Evolutionary conservation across 495 filamentous ascomycete species (phyloP), one percentile per base, ranked within the genome.

Genomic region (Clohesyomyces aquaticus): DNA sequence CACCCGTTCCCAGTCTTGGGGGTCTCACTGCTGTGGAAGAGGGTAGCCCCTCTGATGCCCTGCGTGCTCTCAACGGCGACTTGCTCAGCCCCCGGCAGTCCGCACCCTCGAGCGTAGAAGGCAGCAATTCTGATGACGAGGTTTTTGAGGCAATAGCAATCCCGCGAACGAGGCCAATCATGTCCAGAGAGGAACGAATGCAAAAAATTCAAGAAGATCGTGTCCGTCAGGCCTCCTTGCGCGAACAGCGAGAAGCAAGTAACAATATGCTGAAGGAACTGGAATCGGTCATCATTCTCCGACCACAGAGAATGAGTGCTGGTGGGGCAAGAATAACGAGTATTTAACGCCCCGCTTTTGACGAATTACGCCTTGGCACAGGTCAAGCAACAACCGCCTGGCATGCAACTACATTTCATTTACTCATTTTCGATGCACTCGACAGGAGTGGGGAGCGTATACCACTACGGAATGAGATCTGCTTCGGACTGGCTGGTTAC

Each of bases 211-310:
- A 89, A 65, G 92, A 96, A 74, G 93, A 97, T 29, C 83, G 93
- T 51, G 85, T 83, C 38, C 81, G 80, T 59, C 85, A 87, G 72
- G 88, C 88, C 4, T 77, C 83, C 45, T 77, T 82, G 16, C 81
- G 85, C 51, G 90, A 92, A 61, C 88, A 87, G 66, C 72, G 79
- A 16, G 90, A 96, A 55, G 89, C 91, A 1, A 91, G 85, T 59
- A 88, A 88, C 23, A 87, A 88, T 63, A 93, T 98, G 91, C 80
- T 98, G 66, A 87, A 87, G 70, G 94, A 98, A 73, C 79, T 98
- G 65, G 89, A 96, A 74, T 89, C 87, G 74, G 92, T 91, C 10
- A 92, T 96, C 63, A 91, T 91, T 73, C 78, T 92, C 60, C 78
- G 90, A 59, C 87, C 89, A 42, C 77, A 74, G 76, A 58, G 76